Conservation (phyloP, 331 rosid genomes). For the Arachis monticola region DNA sequence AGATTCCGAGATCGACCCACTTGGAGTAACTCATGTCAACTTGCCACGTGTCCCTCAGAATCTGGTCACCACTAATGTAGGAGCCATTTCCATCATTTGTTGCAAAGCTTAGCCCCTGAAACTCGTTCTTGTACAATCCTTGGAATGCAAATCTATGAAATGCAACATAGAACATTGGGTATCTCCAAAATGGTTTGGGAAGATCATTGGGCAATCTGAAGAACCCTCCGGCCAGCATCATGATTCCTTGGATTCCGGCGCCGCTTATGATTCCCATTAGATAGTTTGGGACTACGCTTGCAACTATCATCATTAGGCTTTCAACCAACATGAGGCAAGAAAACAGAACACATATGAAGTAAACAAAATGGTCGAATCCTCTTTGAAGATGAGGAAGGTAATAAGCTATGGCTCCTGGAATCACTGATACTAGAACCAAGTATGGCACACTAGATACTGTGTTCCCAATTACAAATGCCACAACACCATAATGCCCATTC, state of each 20-base stretch:
- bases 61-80: slow-evolving; percentile 42
- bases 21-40: slow-evolving; percentile 62
- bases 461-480: slow-evolving; percentile 65
- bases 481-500: slow-evolving; percentile 69
- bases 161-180: slow-evolving; percentile 54
- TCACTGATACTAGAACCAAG: slow-evolving; percentile 45
- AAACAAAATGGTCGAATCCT: slow-evolving; percentile 46
- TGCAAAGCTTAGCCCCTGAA: slow-evolving; percentile 44
- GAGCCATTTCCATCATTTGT: slow-evolving; percentile 28
- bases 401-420: slow-evolving; percentile 55
- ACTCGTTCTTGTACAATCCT: slow-evolving; percentile 73
- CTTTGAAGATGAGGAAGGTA: slow-evolving; percentile 50
- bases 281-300: slow-evolving; percentile 64
- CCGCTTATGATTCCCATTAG: slow-evolving; percentile 81
- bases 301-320: slow-evolving; percentile 86
- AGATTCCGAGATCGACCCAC: slow-evolving; percentile 69
- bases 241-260: slow-evolving; percentile 73
- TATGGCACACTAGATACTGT: slow-evolving; percentile 64
- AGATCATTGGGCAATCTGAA: slow-evolving; percentile 58
- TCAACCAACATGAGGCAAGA: slow-evolving; percentile 67
- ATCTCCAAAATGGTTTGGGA: slow-evolving; percentile 60
- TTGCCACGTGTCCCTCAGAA: slow-evolving; percentile 41
- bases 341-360: slow-evolving; percentile 47
- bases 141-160: slow-evolving; percentile 61
- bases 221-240: slow-evolving; percentile 64